Percentiles rank a stretch among this genome's conserved stretches.
These are phyloP conservation scores for Aegilops sharonensis DNA, from an alignment of 176 grass and related monocot species.

Conservation along the genomic window DNA sequence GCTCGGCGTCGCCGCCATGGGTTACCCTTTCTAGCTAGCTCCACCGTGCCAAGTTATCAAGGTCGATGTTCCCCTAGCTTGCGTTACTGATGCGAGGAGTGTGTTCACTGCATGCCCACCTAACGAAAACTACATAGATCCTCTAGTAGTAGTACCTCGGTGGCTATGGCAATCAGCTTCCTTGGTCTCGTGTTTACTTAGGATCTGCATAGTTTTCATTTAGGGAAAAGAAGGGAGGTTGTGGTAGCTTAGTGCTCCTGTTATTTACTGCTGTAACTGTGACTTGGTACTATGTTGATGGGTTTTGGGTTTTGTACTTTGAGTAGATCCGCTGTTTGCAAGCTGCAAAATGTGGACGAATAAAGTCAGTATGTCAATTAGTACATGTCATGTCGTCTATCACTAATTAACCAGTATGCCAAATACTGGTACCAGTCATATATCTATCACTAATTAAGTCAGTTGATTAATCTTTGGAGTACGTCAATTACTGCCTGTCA, in stretches of 20 bases:
- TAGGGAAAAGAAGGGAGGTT: not conserved
- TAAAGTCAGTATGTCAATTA: conserved; percentile 18
- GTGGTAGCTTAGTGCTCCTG: not conserved
- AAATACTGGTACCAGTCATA: not conserved
- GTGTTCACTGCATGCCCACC: not conserved
- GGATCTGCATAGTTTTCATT: conserved; percentile 57
- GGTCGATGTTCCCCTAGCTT: not conserved
- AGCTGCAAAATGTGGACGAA: conserved; percentile 22
- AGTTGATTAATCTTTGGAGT: not conserved
- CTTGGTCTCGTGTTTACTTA: conserved; percentile 13
- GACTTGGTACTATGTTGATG: conserved; percentile 17
- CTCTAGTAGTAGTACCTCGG: conserved; percentile 1
- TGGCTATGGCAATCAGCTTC: not conserved
- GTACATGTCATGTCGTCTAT: not conserved
- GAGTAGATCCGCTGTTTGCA: conserved; percentile 23
- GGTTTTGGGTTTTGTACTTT: conserved; percentile 6
- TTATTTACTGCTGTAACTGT: not conserved
- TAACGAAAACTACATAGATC: conserved; percentile 55
- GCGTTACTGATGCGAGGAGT: not conserved
- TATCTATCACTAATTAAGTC: not conserved
- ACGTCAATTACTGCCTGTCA: too few relatives aligned
- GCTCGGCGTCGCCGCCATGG: conserved; percentile 13
- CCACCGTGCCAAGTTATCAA: not conserved
- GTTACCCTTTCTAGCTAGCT: conserved; percentile 48
- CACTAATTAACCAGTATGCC: not conserved